phyloP scores from a whole-genome alignment of 2,329 filamentous ascomycete species.

The Botrytis medusae region DNA sequence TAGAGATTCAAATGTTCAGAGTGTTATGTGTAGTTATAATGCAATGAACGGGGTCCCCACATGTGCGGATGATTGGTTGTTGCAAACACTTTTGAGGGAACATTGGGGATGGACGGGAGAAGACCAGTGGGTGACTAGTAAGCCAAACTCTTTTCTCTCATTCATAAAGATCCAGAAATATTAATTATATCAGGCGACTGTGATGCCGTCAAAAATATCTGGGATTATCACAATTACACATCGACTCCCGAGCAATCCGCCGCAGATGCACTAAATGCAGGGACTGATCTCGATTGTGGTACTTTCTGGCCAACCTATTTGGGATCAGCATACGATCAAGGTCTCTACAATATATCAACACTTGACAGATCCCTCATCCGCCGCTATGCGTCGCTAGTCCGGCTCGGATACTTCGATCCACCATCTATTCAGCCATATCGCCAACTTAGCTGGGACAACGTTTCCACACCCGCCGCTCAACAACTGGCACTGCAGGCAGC shows the following conservation, averaged over 20 bases:
- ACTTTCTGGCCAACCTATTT: conserved; percentile 26
- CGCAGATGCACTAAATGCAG: conserved; percentile 28
- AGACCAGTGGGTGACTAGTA: conserved; percentile 54
- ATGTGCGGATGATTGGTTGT: conserved; percentile 61
- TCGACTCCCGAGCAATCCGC: conserved; percentile 25
- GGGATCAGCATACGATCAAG: conserved; percentile 35
- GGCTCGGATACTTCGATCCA: conserved; percentile 58
- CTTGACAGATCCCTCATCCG: conserved; percentile 52
- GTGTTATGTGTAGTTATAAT: conserved; percentile 65
- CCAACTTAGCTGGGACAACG: conserved; percentile 49
- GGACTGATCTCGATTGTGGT: conserved; percentile 33
- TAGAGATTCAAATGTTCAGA: conserved; percentile 55
- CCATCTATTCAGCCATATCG: conserved; percentile 48
- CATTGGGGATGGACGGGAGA: conserved; percentile 64
- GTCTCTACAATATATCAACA: conserved; percentile 46
- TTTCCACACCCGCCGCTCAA: conserved; percentile 27
- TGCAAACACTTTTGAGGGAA: conserved; percentile 62
- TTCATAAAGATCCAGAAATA: too few relatives aligned
- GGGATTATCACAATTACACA: conserved; percentile 43
- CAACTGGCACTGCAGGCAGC: conserved; percentile 31
- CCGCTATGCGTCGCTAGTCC: conserved; percentile 54
- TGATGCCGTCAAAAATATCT: conserved; percentile 59
- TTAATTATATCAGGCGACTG: conserved; percentile 38
- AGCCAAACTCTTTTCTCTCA: not conserved
- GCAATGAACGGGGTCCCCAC: conserved; percentile 64